These are phyloP conservation scores for Botrytis elliptica DNA, from an alignment of 2,329 filamentous ascomycete genomes.

Conservation along the genomic window DNA sequence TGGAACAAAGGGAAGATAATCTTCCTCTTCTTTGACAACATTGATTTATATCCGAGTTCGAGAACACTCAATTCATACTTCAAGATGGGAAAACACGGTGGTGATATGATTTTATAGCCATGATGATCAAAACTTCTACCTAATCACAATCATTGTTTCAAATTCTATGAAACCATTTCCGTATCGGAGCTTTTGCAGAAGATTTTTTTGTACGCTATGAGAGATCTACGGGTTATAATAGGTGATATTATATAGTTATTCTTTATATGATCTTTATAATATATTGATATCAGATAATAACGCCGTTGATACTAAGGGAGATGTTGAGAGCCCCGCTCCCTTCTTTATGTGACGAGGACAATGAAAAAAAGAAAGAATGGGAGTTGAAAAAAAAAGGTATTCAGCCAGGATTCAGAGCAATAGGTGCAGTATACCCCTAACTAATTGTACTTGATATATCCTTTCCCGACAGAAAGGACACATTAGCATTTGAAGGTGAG, in stretches of 20 bases:
- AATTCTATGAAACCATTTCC: too few relatives aligned
- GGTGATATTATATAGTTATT: too few relatives aligned
- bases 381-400: background rate
- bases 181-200: too few relatives aligned
- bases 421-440: background rate
- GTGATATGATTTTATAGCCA: background rate
- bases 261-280: background rate
- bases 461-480: background rate
- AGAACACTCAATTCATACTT: background rate
- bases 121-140: background rate
- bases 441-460: background rate
- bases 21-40: background rate
- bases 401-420: background rate
- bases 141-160: background rate
- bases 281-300: background rate
- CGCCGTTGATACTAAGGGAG: background rate
- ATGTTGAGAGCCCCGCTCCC: background rate
- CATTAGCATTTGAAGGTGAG: background rate
- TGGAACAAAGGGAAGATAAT: background rate
- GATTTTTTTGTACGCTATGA: too few relatives aligned
- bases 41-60: background rate
- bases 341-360: background rate
- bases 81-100: fast-evolving
- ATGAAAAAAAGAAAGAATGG: background rate
- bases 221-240: too few relatives aligned